Evolutionary conservation across 768 basidiomycete genomes (phyloP).

Genomic region (Pleurotus sapidus): DNA sequence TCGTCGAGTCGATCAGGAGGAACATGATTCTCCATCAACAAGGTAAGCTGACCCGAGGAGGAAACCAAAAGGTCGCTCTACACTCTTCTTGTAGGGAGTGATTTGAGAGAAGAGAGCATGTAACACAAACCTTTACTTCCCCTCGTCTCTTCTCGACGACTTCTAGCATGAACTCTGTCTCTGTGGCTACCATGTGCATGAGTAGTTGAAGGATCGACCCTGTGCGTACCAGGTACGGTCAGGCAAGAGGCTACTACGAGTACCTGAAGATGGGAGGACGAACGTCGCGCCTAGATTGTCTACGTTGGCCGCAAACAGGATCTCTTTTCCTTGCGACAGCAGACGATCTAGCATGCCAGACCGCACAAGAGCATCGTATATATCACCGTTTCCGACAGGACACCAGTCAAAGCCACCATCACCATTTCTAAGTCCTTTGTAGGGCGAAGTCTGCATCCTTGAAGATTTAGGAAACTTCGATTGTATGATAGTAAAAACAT

Average conservation of each 20-base stretch:
- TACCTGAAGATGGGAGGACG: conserved; percentile 23
- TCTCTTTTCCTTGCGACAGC: conserved; percentile 89
- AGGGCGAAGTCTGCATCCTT: conserved; percentile 85
- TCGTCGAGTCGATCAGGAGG: conserved; percentile 91
- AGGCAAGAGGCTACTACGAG: too few relatives aligned
- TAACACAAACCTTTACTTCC: conserved; percentile 46
- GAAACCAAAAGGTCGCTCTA: conserved; percentile 88
- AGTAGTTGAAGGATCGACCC: conserved; percentile 81
- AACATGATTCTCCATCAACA: conserved; percentile 93
- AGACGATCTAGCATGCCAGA: conserved; percentile 90
- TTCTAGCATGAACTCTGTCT: conserved; percentile 90
- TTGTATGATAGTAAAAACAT: conserved; percentile 90
- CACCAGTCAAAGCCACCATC: conserved; percentile 94
- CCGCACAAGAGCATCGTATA: conserved; percentile 89
- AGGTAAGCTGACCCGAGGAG: conserved; percentile 82
- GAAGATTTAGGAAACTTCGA: conserved; percentile 94
- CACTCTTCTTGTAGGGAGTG: not conserved
- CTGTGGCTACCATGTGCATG: conserved; percentile 77
- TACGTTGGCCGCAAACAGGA: conserved; percentile 95
- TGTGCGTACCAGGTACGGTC: conserved; percentile 15
- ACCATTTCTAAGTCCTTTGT: conserved; percentile 60
- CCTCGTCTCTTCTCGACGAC: conserved; percentile 97
- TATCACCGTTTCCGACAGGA: conserved; percentile 94
- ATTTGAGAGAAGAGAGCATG: conserved; percentile 1
- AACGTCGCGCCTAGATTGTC: conserved; percentile 93